phyloP scores from a whole-genome alignment of 2,329 filamentous ascomycete genomes.

The Paecilomyces formosus region DNA sequence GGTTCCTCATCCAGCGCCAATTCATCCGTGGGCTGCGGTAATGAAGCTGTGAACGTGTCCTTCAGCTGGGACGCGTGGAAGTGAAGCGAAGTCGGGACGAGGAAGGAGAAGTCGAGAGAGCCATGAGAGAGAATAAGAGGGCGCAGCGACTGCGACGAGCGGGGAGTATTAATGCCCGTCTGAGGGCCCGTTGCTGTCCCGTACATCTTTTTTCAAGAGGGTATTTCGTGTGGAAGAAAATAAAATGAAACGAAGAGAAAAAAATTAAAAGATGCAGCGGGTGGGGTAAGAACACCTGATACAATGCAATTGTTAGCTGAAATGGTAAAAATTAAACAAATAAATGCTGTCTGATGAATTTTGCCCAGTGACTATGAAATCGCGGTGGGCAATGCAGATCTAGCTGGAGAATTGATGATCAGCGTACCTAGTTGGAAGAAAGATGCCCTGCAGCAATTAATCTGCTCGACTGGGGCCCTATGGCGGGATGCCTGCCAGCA shows the following conservation, averaged over 20 bases:
- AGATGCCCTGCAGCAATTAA: background rate
- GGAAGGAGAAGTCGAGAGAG: conserved; percentile 90
- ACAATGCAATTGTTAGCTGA: background rate
- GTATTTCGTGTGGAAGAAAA: background rate
- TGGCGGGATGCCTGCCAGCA: background rate
- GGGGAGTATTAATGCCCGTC: conserved; percentile 93
- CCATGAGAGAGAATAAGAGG: conserved; percentile 88
- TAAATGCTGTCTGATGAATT: background rate
- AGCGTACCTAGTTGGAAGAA: background rate
- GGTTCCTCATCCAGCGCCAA: conserved; percentile 97
- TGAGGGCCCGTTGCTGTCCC: conserved; percentile 73
- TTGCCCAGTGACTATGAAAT: background rate
- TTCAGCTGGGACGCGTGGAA: conserved; percentile 94
- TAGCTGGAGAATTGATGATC: background rate
- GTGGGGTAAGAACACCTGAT: background rate
- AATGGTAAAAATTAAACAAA: background rate
- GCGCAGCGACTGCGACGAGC: conserved; percentile 85
- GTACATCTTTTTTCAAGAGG: conserved; percentile 62
- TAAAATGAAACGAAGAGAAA: background rate
- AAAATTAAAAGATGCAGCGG: background rate
- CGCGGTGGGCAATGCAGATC: background rate
- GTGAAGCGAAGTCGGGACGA: conserved; percentile 90
- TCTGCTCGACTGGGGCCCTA: background rate
- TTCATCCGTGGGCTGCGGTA: conserved; percentile 91
- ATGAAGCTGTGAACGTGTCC: conserved; percentile 75